Evolutionary conservation across 176 grass and related monocot species (phyloP), one percentile per base, ranked within the genome.

Genomic region (Eleusine indica): DNA sequence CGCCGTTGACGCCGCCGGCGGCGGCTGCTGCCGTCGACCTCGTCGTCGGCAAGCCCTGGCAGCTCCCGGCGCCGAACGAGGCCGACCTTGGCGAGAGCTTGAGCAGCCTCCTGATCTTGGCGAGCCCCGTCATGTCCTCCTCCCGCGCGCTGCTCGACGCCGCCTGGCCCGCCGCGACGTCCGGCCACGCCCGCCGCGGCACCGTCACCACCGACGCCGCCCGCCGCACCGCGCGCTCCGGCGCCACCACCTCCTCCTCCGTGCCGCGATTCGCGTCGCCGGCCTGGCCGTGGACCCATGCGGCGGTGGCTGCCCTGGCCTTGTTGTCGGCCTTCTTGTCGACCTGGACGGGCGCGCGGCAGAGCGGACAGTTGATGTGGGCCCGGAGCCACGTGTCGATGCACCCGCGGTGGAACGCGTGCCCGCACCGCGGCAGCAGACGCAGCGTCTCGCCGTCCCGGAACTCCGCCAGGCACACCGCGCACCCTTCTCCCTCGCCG

Each of bases 361-460:
- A 96, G 39, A 96, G 91, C 12, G 96, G 96, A 57, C 91, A 96
- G 79, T 89, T 99, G 85, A 93, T 80, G 60, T 94, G 91, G 18
- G 89, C 87, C 4, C 91, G 76, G 38, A 99, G 89, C 96, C 96
- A 99, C 7, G 89, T 89, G 83, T 96, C 89, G 76, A 99, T 96
- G 85, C 96, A 99, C 0, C 51, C 71, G 52, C 90, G 83, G 83
- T 99, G 96, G 86, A 99, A 99, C 10, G 89, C 85, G 90, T 96
- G 96, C 13, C 21, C 60, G 77, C 96, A 99, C 53, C 87, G 89
- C 32, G 93, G 93, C 57, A 96, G 81, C 71, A 96, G 88, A 32
- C 96, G 91, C 80, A 95, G 85, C 64, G 92, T 91, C 77, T 99
- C 91, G 25, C 93, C 96, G 64, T 95, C 85, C 0, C 66, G 80